Evolutionary conservation across 106 monocot genomes (phyloP).

Genomic region (Hemerocallis citrina): DNA sequence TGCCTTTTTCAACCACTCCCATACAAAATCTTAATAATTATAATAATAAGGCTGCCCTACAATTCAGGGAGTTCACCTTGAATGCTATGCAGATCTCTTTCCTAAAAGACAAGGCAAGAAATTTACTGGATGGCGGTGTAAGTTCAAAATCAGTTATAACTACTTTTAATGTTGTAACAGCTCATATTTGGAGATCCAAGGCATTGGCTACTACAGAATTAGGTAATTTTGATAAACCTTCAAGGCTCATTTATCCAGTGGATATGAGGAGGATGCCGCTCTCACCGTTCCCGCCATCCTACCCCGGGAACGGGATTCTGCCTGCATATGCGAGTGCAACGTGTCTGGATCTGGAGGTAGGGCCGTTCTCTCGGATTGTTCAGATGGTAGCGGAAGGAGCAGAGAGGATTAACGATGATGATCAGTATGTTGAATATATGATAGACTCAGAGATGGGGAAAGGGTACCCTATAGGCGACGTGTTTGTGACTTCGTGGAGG

Average conservation of each 20-base stretch:
- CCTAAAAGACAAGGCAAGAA: constrained; percentile 22
- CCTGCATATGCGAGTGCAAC: constrained; percentile 12
- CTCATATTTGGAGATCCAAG: constrained; percentile 50
- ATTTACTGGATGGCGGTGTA: too few relatives aligned
- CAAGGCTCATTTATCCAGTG: constrained; percentile 23
- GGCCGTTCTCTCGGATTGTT: constrained; percentile 13
- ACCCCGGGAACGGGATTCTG: constrained; percentile 31
- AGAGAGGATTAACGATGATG: constrained; percentile 24
- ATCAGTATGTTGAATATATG: constrained; percentile 32
- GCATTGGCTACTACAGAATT: neutral
- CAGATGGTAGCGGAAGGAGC: constrained; percentile 15
- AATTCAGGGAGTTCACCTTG: constrained; percentile 27
- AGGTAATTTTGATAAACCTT: neutral
- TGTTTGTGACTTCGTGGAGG: constrained; percentile 56
- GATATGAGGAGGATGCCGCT: constrained; percentile 19
- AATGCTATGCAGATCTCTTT: constrained; percentile 11
- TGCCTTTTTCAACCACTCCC: neutral
- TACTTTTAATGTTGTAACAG: constrained; percentile 26
- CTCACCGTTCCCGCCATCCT: constrained; percentile 21
- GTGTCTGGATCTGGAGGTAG: constrained; percentile 8
- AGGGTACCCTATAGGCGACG: constrained; percentile 32
- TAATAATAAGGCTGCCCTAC: neutral
- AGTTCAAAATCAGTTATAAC: neutral
- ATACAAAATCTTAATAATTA: too few relatives aligned
- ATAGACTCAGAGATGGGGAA: constrained; percentile 28